Conservation (phyloP, 2,329 filamentous ascomycete genomes). For the Zasmidium cellare region DNA sequence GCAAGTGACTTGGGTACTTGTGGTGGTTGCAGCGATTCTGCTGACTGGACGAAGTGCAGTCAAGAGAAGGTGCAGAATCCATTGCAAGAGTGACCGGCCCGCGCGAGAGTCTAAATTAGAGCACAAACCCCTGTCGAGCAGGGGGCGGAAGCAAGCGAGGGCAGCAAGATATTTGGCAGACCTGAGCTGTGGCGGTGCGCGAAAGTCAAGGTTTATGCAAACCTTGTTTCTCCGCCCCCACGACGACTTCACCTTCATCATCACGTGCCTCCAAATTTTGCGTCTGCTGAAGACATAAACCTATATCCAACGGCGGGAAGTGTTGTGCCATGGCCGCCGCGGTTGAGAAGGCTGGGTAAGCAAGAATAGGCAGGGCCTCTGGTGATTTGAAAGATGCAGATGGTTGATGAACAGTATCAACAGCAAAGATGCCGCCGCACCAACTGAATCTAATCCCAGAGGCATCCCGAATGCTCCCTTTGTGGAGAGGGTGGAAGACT, state of each 20-base stretch:
- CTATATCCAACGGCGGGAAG: not conserved
- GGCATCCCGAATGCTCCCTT: slow-evolving; percentile 84
- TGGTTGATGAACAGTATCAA: slow-evolving; percentile 8
- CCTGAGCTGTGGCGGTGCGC: not conserved
- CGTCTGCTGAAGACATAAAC: slow-evolving; percentile 2
- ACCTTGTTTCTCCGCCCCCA: not conserved
- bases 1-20: not conserved
- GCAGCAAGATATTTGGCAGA: not conserved
- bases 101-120: not conserved
- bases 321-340: slow-evolving; percentile 1
- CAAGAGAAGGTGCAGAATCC: not conserved
- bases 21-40: not conserved
- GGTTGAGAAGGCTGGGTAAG: slow-evolving; percentile 13
- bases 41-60: not conserved
- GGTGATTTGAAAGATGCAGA: not conserved
- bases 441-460: slow-evolving; percentile 61
- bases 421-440: slow-evolving; percentile 53
- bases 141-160: not conserved
- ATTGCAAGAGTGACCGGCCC: not conserved
- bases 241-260: not conserved
- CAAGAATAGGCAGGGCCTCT: not conserved
- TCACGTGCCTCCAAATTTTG: not conserved
- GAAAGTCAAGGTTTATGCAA: not conserved
- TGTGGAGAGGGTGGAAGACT: slow-evolving; percentile 86
- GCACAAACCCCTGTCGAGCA: not conserved